Evolutionary conservation across 2,329 filamentous ascomycete species (phyloP).

Genomic region (Elsinoe fawcettii): DNA sequence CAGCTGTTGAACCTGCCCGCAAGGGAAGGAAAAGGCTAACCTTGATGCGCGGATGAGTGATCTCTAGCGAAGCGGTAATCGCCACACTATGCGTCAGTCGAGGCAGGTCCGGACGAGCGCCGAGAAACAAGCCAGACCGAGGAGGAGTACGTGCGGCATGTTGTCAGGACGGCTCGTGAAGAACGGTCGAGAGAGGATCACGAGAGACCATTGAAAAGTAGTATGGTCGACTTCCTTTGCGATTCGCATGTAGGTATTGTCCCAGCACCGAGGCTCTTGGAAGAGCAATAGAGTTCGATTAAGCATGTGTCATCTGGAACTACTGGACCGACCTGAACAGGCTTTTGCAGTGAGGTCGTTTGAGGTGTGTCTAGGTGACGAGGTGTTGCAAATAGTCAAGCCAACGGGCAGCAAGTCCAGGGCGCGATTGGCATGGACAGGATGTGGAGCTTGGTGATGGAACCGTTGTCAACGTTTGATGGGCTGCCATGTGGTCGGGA

Average conservation of each 20-base stretch:
- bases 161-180: background rate
- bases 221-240: background rate
- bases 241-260: background rate
- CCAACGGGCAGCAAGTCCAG: background rate
- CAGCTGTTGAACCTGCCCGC: background rate
- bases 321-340: background rate
- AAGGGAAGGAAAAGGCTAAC: slow-evolving; percentile 1
- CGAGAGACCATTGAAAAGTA: background rate
- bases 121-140: background rate
- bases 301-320: background rate
- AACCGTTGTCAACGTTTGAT: background rate
- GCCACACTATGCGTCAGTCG: background rate
- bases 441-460: slow-evolving; percentile 10
- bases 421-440: background rate
- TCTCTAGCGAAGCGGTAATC: background rate
- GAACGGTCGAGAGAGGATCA: background rate
- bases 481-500: background rate
- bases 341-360: background rate
- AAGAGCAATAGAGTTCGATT: background rate
- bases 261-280: background rate
- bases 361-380: background rate
- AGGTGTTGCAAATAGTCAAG: slow-evolving; percentile 5
- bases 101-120: background rate
- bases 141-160: background rate
- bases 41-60: slow-evolving; percentile 1